phyloP scores from a whole-genome alignment of 1,139 yeast species.

The Saccharomyces pastorianus region DNA sequence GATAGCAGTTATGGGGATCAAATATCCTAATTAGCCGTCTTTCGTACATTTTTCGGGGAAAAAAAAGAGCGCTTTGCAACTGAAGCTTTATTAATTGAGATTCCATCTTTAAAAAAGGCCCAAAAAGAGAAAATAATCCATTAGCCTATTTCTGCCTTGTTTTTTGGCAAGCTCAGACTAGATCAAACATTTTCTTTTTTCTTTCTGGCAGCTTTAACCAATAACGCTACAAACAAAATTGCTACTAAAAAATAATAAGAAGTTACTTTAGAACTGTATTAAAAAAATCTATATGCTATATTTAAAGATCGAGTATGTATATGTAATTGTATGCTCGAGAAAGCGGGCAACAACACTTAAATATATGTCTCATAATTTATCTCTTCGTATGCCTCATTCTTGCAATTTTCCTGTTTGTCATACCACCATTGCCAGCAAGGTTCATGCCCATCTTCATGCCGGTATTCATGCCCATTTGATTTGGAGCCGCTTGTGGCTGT shows the following conservation, averaged over 20 bases:
- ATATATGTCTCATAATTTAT: slow-evolving; percentile 2
- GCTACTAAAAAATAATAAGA: background rate
- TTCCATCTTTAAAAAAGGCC: background rate
- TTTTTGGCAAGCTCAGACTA: background rate
- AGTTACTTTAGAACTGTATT: background rate
- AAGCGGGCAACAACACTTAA: background rate
- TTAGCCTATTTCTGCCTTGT: background rate
- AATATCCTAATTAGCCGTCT: background rate
- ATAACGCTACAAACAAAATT: background rate
- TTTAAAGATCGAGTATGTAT: background rate
- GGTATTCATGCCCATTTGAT: slow-evolving; percentile 3
- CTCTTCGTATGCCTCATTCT: slow-evolving; percentile 25
- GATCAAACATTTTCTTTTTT: background rate
- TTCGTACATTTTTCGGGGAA: background rate
- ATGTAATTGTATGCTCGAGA: background rate
- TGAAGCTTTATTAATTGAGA: background rate
- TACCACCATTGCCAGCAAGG: slow-evolving; percentile 5
- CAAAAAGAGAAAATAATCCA: background rate
- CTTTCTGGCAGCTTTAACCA: background rate
- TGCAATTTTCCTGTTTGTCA: slow-evolving; percentile 20
- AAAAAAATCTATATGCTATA: background rate
- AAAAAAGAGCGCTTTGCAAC: background rate
- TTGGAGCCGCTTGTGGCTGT: background rate
- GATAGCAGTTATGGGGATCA: background rate
- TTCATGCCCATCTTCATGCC: background rate